A percentile compares a stretch with the other conserved stretches of the same genome.
phyloP scores from a whole-genome alignment of 495 filamentous ascomycete species.

The Xylaria castorea region DNA sequence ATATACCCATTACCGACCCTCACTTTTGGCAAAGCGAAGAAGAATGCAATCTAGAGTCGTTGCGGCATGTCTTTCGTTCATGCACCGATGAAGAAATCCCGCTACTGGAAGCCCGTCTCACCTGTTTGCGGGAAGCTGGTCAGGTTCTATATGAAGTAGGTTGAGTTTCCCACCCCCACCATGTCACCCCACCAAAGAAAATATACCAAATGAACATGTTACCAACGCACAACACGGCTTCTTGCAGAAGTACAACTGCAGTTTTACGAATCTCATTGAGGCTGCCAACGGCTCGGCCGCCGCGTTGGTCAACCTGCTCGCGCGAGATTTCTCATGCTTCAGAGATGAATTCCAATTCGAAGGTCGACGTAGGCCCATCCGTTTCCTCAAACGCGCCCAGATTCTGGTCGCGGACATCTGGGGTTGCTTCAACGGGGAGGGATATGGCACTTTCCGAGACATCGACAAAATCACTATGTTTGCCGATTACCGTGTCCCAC shows the following conservation, averaged over 20 bases:
- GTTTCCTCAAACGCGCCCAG: slow-evolving; percentile 91
- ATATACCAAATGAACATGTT: slow-evolving; percentile 29
- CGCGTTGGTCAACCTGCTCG: slow-evolving; percentile 80
- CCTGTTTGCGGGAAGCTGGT: slow-evolving; percentile 85
- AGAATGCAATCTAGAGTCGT: slow-evolving; percentile 74
- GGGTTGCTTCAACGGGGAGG: slow-evolving; percentile 87
- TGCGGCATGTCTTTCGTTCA: slow-evolving; percentile 84
- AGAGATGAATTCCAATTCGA: slow-evolving; percentile 79
- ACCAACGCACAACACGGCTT: slow-evolving; percentile 41
- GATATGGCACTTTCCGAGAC: slow-evolving; percentile 84
- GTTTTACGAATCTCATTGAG: slow-evolving; percentile 74
- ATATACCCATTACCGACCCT: slow-evolving; percentile 86
- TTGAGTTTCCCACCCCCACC: slow-evolving; percentile 31
- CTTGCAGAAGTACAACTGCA: slow-evolving; percentile 77
- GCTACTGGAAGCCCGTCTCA: slow-evolving; percentile 76
- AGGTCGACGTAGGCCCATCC: slow-evolving; percentile 68
- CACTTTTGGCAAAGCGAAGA: slow-evolving; percentile 84
- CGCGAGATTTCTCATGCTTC: slow-evolving; percentile 83
- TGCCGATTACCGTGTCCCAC: slow-evolving; percentile 95
- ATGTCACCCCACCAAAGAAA: slow-evolving; percentile 28
- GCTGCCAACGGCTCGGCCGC: slow-evolving; percentile 81
- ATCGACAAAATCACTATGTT: slow-evolving; percentile 98
- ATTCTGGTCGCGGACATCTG: slow-evolving; percentile 95
- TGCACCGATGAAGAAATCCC: slow-evolving; percentile 87
- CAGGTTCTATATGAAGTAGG: slow-evolving; percentile 82